Percentiles rank a stretch among this genome's conserved stretches.
phyloP scores from a whole-genome alignment of 2,329 filamentous ascomycete species.

The Talaromyces sp. region DNA sequence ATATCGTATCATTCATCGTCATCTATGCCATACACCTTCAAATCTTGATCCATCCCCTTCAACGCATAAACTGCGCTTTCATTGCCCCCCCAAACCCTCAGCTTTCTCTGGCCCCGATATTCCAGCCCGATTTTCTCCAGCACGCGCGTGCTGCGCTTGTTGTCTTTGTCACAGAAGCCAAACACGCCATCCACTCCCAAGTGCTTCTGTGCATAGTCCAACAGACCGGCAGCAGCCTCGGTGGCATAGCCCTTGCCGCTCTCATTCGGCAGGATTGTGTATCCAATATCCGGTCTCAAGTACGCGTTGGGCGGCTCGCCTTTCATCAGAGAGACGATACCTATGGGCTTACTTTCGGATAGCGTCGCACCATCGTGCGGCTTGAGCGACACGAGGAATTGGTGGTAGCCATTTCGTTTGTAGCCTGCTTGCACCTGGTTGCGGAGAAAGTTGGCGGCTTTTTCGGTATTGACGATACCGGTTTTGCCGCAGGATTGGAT shows the following conservation, averaged over 20 bases:
- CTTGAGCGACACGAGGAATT: conserved; percentile 9
- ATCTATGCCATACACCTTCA: conserved; percentile 13
- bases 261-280: conserved; percentile 17
- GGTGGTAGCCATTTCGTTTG: conserved; percentile 8
- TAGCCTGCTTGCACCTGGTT: conserved; percentile 5
- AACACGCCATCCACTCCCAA: conserved; percentile 16
- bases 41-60: conserved; percentile 13
- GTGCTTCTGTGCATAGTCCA: conserved; percentile 14
- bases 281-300: conserved; percentile 17
- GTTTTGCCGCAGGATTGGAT: conserved; percentile 2
- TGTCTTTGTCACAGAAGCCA: conserved; percentile 16
- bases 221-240: conserved; percentile 16
- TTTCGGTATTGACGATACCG: conserved; percentile 7
- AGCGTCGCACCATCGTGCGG: neutral
- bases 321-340: conserved; percentile 15
- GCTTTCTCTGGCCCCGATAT: conserved; percentile 13
- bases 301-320: conserved; percentile 16
- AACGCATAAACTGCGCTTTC: conserved; percentile 15
- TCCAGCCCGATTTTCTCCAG: conserved; percentile 21
- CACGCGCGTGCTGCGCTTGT: conserved; percentile 16
- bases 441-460: conserved; percentile 4
- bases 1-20: neutral
- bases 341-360: conserved; percentile 11
- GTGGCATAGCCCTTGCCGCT: conserved; percentile 23
- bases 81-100: conserved; percentile 15